Percentiles rank a stretch among this genome's conserved stretches.
These are phyloP conservation scores for Saprolegnia diclina DNA, from an alignment of 352 stramenopile species.

Conservation along the genomic window DNA sequence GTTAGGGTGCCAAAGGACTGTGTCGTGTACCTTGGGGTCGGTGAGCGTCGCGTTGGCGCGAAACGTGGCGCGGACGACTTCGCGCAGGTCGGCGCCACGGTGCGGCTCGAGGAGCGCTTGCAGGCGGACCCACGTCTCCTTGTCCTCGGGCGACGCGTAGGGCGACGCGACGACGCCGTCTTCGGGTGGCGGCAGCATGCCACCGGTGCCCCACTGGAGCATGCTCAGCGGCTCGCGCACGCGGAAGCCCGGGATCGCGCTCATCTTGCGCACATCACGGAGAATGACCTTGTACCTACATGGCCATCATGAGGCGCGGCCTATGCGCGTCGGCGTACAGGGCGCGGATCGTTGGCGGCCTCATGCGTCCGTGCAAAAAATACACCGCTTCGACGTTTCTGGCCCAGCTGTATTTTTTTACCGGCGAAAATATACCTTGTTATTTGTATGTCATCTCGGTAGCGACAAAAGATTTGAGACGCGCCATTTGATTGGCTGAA, in stretches of 20 bases:
- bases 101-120: conserved; percentile 40
- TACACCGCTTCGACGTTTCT: too few relatives aligned
- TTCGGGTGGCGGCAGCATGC: conserved; percentile 34
- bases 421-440: too few relatives aligned
- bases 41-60: conserved; percentile 36
- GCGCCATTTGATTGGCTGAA: too few relatives aligned
- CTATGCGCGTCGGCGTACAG: not conserved
- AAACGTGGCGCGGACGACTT: conserved; percentile 45
- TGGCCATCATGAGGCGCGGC: not conserved
- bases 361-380: not conserved
- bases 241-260: conserved; percentile 53
- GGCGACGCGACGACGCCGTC: conserved; percentile 2
- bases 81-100: conserved; percentile 26
- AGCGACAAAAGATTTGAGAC: too few relatives aligned
- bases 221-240: conserved; percentile 46
- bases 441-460: too few relatives aligned
- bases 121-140: conserved; percentile 35
- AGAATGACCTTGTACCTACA: conserved; percentile 65
- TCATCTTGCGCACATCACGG: conserved; percentile 47
- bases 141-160: conserved; percentile 3
- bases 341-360: not conserved
- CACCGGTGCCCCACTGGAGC: conserved; percentile 56
- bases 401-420: too few relatives aligned
- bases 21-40: conserved; percentile 35
- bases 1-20: not conserved